Evolutionary conservation across 352 stramenopile species (phyloP), one percentile per base, ranked within the genome.

Genomic region (Achlya hypogyna): DNA sequence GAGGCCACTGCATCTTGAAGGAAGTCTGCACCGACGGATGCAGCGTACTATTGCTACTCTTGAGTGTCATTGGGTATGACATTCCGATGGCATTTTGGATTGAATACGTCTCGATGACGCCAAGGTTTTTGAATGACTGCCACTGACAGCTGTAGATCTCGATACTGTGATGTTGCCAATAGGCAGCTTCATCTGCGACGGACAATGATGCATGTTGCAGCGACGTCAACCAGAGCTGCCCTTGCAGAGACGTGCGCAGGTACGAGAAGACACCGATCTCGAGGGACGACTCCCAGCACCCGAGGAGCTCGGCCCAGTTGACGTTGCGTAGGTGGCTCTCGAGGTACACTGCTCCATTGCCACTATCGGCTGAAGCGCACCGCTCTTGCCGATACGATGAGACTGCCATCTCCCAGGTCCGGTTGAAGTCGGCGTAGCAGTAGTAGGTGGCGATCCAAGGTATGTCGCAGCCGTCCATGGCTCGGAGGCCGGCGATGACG

Each of bases 361-460:
- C 9, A 5, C n/a, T 22, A 31, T 67, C 60, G 2, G 20, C 9
- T 22, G 40, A 4, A 8, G 9, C 28, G 25, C 60, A 67, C n/a
- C 18, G 38, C 18, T 54, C 32, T 25, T 67, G 60, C 5, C 60
- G 60, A 10, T 52, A n/a, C 10, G 25, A 9, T 38, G 60, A 53
- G 29, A 18, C 38, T 14, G 45, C 60, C 29, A 67, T 45, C 22
- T 58, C 60, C 60, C 60, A 67, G 28, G 27, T 58, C n/a, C 32
- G 38, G n/a, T 53, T 53, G 32, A 67, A 67, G 47, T 67, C 60
- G 12, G 43, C 40, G 51, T 67, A 67, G 32, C 60, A 67, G 40
- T 59, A 67, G 4, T 28, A n/a, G 6, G 60, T 20, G 5, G 60
- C 60, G 58, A 67, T 67, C 60, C 60, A 67, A 9, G 60, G 60